Base-by-base conservation (phyloP, 192 early-diverging fungal genomes). In the Coemansia sp. region DNA sequence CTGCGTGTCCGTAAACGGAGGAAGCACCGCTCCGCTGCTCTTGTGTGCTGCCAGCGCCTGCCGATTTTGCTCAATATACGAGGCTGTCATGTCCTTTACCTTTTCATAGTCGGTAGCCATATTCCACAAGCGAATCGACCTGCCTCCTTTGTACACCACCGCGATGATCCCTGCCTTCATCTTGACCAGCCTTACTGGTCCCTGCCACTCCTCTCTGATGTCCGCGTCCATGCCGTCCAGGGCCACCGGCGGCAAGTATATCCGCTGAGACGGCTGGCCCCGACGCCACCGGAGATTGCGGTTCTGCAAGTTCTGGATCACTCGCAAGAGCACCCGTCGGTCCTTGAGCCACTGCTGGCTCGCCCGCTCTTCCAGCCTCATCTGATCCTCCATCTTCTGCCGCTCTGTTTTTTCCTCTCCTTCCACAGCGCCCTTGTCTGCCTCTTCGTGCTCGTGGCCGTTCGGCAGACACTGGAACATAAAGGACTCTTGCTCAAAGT, bases 401-500 rank as follows among this genome's bases (percentile, higher is more conserved):
- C 43, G 43, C 31, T 48, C 23, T 21, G 26, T 8, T 2, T 41
- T 38, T 52, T 40, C 40, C 18, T 23, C 12, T 6, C 37, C 51
- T 42, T 40, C 31, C 39, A n/a, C 20, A 17, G 37, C 0, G 18
- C 23, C 17, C 2, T 14, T 15, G 38, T 21, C 4, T 45, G 23
- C 50, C 1, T 50, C 44, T 32, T 61, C 48, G 20, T 46, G 56
- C 15, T 30, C 62, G 41, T 68, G 62, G 0, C 54, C 66, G 10
- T 16, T 58, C 7, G 62, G 66, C 40, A 76, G 49, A 6, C 63
- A 56, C 36, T 59, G 62, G 52, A 64, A 69, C 54, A 76, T 56
- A 4, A 76, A 44, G 15, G 73, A 64, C 56, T 76, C 73, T 20
- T 76, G 73, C 46, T 76, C 73, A 58, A 66, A 76, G 47, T 76